These are phyloP conservation scores for Chlamydomonas incerta DNA, from an alignment of 139 green algal species.

Conservation along the genomic window DNA sequence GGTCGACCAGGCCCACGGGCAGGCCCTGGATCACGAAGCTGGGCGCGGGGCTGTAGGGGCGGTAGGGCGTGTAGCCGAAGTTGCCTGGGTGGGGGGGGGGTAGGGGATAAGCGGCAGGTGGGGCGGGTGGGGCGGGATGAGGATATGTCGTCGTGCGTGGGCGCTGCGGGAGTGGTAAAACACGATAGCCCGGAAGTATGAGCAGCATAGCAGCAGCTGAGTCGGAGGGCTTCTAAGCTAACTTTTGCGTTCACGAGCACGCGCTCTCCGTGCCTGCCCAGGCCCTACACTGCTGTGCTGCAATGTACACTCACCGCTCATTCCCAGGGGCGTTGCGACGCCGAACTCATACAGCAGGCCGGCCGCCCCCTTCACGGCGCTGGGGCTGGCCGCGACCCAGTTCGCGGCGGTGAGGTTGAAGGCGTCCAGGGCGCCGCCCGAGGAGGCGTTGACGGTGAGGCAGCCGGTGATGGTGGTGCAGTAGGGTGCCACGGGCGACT, in stretches of 20 bases:
- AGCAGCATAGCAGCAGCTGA: too few relatives aligned
- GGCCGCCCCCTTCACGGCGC: background rate
- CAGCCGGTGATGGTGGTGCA: background rate
- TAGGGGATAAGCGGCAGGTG: too few relatives aligned
- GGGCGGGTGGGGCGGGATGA: too few relatives aligned
- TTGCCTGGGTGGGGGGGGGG: too few relatives aligned
- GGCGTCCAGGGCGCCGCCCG: background rate
- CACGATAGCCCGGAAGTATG: too few relatives aligned
- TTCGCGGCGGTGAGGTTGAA: background rate
- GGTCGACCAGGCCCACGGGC: background rate
- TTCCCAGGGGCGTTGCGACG: background rate
- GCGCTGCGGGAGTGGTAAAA: too few relatives aligned
- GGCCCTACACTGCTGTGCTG: too few relatives aligned
- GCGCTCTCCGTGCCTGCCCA: too few relatives aligned
- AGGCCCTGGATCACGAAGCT: background rate
- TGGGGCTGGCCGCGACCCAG: background rate
- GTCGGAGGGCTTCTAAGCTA: too few relatives aligned
- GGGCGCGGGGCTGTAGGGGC: background rate
- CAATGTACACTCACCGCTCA: background rate
- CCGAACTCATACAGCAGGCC: constrained; percentile 23
- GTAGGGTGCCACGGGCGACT: too few relatives aligned
- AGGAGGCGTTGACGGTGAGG: background rate
- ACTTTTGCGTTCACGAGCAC: too few relatives aligned
- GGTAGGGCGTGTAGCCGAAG: background rate
- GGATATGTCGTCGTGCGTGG: too few relatives aligned